Base-by-base conservation (phyloP, 306 rosid genomes). In the Alnus glutinosa region DNA sequence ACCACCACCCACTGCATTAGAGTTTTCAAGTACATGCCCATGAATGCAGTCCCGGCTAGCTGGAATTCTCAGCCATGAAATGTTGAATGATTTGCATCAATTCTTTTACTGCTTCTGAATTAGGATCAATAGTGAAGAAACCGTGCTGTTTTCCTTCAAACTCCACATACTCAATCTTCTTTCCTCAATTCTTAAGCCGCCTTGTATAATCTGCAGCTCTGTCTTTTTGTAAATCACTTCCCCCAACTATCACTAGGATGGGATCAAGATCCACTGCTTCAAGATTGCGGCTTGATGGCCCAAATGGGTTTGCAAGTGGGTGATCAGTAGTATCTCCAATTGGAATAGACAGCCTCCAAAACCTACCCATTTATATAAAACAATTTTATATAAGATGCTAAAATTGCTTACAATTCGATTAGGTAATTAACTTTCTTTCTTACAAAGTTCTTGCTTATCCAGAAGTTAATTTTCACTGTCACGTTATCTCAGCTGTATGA, bases 91-190 rank as follows among this genome's bases (percentile, higher is more conserved):
- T 7, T 3, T 70, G 46, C 98, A 92, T 94, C 85, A 90, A 80
- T 55, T 76, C 47, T 3, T 83, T 83, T 19, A 94, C 73, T 34
- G 86, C 85, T 52, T 89, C 82, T 2, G 94, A 87, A 34, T 87
- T 55, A 9, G 98, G 98, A 83, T 88, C 51, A 63, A 92, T 50
- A 49, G 97, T 88, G 86, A 94, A 90, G 88, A 94, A 94, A 1
- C 96, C 98, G 71, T 94, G 98, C 52, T 90, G 97, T 52, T 84
- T 66, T 67, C 96, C 97, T 81, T 89, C 90, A 84, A 92, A 94
- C 76, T 89, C 93, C 6, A 79, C 89, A 68, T 88, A 89, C 75
- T 86, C 90, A 9, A 92, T 52, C 70, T 86, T 75, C 61, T 92
- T 90, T 30, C 97, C 94, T 92, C 87, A 87, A 16, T 59, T 28